Conservation (phyloP, 116 monocot genomes). For the Papilionanthe hybrid region DNA sequence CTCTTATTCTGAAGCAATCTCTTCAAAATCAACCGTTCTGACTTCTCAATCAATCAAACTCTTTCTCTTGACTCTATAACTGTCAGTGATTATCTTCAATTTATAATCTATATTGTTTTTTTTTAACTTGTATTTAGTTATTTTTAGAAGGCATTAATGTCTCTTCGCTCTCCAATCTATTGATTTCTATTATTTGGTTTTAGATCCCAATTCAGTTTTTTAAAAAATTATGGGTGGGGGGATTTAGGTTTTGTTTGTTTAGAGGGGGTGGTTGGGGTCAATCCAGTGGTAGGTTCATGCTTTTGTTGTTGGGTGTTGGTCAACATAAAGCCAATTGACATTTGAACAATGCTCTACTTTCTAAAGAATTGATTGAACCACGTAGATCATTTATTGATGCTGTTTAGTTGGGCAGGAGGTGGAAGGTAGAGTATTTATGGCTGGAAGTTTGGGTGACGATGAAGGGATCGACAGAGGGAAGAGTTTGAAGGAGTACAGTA, state of each 20-base stretch:
- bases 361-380: background rate
- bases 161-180: background rate
- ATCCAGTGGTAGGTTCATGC: background rate
- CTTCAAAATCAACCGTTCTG: background rate
- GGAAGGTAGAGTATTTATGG: slow-evolving; percentile 39
- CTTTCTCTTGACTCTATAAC: background rate
- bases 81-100: too few species aligned
- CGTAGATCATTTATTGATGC: slow-evolving; percentile 9
- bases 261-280: background rate
- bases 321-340: background rate
- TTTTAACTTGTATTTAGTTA: too few species aligned
- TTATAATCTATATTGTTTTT: too few species aligned
- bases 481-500: slow-evolving; percentile 3
- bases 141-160: too few species aligned
- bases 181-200: background rate
- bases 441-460: slow-evolving; percentile 13
- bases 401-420: slow-evolving; percentile 30
- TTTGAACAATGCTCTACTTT: background rate
- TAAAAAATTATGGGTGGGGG: background rate
- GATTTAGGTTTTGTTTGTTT: background rate
- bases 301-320: background rate
- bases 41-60: background rate
- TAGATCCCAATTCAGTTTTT: background rate
- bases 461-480: slow-evolving; percentile 5
- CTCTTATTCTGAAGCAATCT: background rate